These are phyloP conservation scores for Lactarius sp. DNA, from an alignment of 768 basidiomycete species.

Conservation along the genomic window DNA sequence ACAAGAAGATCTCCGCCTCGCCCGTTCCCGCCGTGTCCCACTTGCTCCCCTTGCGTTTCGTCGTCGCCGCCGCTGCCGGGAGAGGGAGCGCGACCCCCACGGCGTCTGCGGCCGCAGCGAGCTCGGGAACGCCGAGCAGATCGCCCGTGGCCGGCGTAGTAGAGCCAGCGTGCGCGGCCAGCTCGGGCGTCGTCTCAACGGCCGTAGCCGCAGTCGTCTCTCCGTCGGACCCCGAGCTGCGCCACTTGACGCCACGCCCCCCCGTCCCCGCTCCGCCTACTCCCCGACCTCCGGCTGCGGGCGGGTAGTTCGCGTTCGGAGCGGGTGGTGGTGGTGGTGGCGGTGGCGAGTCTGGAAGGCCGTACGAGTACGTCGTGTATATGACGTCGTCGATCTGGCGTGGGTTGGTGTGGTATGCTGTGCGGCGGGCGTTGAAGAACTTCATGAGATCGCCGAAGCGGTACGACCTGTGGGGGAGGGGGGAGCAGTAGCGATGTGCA, in stretches of 20 bases:
- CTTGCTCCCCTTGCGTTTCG: slow-evolving; percentile 53
- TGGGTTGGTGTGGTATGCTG: slow-evolving; percentile 80
- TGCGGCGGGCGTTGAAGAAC: slow-evolving; percentile 80
- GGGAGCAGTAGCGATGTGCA: background rate
- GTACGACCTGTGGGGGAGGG: slow-evolving; percentile 59
- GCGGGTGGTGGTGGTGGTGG: background rate
- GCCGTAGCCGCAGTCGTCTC: slow-evolving; percentile 25
- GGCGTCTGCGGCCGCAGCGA: slow-evolving; percentile 31
- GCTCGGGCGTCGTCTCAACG: slow-evolving; percentile 18
- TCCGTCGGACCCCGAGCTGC: slow-evolving; percentile 27
- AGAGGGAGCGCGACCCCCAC: too few species aligned
- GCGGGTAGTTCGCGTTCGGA: slow-evolving; percentile 23
- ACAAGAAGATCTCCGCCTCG: slow-evolving; percentile 88
- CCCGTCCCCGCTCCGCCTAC: background rate
- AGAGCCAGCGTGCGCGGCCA: background rate
- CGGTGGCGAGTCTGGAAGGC: slow-evolving; percentile 35
- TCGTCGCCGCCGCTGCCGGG: slow-evolving; percentile 31
- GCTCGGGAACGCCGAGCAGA: slow-evolving; percentile 72
- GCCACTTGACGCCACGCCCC: slow-evolving; percentile 27
- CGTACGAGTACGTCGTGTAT: slow-evolving; percentile 87
- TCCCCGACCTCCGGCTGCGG: slow-evolving; percentile 16
- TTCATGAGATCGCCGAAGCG: slow-evolving; percentile 82
- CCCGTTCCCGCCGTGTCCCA: slow-evolving; percentile 54
- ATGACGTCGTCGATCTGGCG: slow-evolving; percentile 89
- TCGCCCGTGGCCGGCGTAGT: slow-evolving; percentile 47